phyloP scores from a whole-genome alignment of 2,329 filamentous ascomycete species.

The Verticillium zaregamsianum region DNA sequence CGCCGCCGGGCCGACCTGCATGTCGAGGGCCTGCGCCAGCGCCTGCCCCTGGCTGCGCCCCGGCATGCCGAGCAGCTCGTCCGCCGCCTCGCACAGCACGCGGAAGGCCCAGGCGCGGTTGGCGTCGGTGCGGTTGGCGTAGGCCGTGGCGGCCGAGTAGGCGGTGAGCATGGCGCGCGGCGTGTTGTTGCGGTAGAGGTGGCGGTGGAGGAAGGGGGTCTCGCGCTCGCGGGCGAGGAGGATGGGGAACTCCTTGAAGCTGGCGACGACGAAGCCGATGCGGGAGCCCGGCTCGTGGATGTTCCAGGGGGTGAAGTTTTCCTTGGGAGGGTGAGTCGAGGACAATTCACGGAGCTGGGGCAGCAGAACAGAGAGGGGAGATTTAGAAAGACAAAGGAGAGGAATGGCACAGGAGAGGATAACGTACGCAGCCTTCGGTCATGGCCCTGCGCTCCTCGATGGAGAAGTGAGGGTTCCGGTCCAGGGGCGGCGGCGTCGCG shows the following conservation, averaged over 20 bases:
- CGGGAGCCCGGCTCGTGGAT: constrained; percentile 30
- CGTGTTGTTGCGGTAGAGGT: constrained; percentile 33
- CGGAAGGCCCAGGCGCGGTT: constrained; percentile 35
- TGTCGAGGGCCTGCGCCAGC: neutral
- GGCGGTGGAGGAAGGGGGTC: constrained; percentile 37
- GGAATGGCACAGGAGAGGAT: neutral
- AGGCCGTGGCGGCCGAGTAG: constrained; percentile 34
- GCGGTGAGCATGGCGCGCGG: constrained; percentile 34
- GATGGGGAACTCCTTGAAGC: constrained; percentile 26
- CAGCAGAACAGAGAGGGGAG: too few species aligned
- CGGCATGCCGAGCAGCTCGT: constrained; percentile 26
- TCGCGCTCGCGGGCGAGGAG: constrained; percentile 30
- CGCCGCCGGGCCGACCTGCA: neutral
- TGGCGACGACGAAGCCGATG: constrained; percentile 28
- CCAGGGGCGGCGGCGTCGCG: neutral
- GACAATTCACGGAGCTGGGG: neutral
- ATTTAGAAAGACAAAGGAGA: neutral
- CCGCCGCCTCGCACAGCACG: constrained; percentile 31
- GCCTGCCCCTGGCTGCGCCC: constrained; percentile 21
- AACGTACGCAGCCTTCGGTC: neutral
- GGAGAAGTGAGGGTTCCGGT: neutral
- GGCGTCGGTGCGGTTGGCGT: constrained; percentile 28
- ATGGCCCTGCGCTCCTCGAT: neutral
- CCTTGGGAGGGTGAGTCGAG: neutral
- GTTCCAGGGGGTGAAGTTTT: constrained; percentile 14